Base-by-base conservation (phyloP, 352 stramenopile species). In the Thraustotheca clavata region DNA sequence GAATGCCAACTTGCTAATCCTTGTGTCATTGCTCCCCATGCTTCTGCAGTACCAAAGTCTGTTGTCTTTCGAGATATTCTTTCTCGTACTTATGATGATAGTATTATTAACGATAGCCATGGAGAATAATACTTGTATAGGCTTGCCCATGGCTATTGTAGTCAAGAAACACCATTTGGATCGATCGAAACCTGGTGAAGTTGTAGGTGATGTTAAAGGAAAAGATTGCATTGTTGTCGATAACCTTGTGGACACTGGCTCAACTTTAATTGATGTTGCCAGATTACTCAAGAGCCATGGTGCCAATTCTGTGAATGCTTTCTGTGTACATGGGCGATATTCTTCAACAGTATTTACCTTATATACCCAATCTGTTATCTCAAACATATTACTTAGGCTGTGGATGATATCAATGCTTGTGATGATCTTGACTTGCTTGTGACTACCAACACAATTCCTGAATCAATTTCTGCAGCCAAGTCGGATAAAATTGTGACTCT, bases 181-280 rank as follows among this genome's bases (percentile, higher is more conserved):
- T 39, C 68, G 85, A 55, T 77, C 83, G 11, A 71, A 75, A 3
- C 79, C 80, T 16, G 83, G 80, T 2, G 83, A 94, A 59, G 69
- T 94, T 22, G 80, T 94, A 14, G 85, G 85, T 33, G 79, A 90
- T 47, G 83, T 91, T 39, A 49, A 77, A 5, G 85, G 78, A 62
- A 91, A 88, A 57, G 85, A 94, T 70, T 92, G 83, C 63, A 89
- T 94, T 68, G 78, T 94, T 40, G 81, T 94, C 32, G 85, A 94
- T 72, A 92, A 84, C 48, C 75, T 94, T 43, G 80, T 94, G 60
- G 85, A 94, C 71, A 94, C 85, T 31, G 85, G 84, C 35, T 86
- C 77, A 43, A 94, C 85, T 24, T 70, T 94, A 49, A 73, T 89
- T 49, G 89, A 91, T 70, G 89, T 81, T 14, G 83, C 85, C 27